Evolutionary conservation across 352 stramenopile genomes (phyloP).

Genomic region (Achlya hypogyna): DNA sequence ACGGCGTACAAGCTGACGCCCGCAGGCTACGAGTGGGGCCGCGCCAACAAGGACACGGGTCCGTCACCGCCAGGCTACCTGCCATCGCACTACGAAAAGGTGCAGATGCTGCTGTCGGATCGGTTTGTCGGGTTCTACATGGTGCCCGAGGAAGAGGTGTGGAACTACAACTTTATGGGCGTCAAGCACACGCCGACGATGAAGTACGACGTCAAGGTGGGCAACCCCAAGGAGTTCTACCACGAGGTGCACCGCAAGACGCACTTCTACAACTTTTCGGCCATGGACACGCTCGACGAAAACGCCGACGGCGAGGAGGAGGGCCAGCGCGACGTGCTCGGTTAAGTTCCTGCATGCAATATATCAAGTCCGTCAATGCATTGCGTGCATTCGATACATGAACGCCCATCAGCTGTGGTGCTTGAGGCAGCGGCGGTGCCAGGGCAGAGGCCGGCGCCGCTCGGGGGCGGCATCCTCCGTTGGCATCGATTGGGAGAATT

Average conservation of each 20-base stretch:
- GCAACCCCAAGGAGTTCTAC: slow-evolving; percentile 99
- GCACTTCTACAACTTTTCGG: slow-evolving; percentile 99
- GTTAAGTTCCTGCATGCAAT: no score
- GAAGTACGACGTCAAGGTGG: slow-evolving; percentile 97
- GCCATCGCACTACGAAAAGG: slow-evolving; percentile 97
- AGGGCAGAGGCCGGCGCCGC: no score
- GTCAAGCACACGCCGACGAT: slow-evolving; percentile 97
- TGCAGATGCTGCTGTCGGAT: slow-evolving; percentile 99
- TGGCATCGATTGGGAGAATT: no score
- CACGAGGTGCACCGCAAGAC: slow-evolving; percentile 97
- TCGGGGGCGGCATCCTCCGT: no score
- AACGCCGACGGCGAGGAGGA: slow-evolving; percentile 88
- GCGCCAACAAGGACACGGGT: slow-evolving; percentile 95
- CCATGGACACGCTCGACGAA: slow-evolving; percentile 92
- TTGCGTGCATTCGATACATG: no score
- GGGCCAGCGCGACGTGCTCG: slow-evolving; percentile 75
- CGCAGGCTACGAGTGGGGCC: slow-evolving; percentile 95
- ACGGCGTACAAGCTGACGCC: slow-evolving; percentile 98
- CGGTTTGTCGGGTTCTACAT: slow-evolving; percentile 99
- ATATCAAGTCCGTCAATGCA: no score
- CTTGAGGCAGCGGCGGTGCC: no score
- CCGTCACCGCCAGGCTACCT: slow-evolving; percentile 92
- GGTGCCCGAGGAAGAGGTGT: slow-evolving; percentile 96
- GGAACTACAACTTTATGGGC: slow-evolving; percentile 99
- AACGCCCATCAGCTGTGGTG: no score